Evolutionary conservation across 176 grass and related monocot species (phyloP), one percentile per base, ranked within the genome.

Genomic region (Hordeum marinum): DNA sequence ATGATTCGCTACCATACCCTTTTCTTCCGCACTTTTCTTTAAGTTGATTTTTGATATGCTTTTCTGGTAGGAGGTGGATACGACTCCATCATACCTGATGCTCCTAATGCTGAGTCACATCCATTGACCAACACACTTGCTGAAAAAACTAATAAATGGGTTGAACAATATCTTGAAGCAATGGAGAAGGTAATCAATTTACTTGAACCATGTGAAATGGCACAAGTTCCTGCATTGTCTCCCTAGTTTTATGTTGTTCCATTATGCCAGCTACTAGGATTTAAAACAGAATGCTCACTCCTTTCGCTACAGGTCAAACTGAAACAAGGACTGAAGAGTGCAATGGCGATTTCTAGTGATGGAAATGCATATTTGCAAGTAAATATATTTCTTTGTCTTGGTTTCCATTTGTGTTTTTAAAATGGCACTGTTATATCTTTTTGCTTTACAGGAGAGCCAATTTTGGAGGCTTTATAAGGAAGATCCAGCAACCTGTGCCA

Each of bases 391-490:
- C 15, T 48, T 61, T 12, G 8, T 23, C 58, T 67, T 84, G 6
- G 13, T 59, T 43, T 64, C 32, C 41, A 9, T 84, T 71, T 55
- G 21, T 11, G 25, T 12, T 37, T 23, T 35, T 5, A 41, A 41
- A 75, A 14, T 61, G 12, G 36, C 9, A 18, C 48, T 45, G 2
- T 61, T 62, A 37, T 78, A 62, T 52, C 76, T 78, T 63, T 52
- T 52, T 40, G 36, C 11, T 64, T 68, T 87, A 11, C 78, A 95
- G 96, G 93, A 93, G 59, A 89, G 93, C 79, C 96, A 98, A 62
- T 98, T 98, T 90, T 95, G 91, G 96, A 98, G 83, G 83, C 93
- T 95, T 81, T 98, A 87, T 76, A 92, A 95, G 82, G 93, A 95
- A 87, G 93, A 98, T 78, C 83, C 66, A 74, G 72, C 72, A 76